Conservation (phyloP, 345 rosid species). For the Raphanus sativus region DNA sequence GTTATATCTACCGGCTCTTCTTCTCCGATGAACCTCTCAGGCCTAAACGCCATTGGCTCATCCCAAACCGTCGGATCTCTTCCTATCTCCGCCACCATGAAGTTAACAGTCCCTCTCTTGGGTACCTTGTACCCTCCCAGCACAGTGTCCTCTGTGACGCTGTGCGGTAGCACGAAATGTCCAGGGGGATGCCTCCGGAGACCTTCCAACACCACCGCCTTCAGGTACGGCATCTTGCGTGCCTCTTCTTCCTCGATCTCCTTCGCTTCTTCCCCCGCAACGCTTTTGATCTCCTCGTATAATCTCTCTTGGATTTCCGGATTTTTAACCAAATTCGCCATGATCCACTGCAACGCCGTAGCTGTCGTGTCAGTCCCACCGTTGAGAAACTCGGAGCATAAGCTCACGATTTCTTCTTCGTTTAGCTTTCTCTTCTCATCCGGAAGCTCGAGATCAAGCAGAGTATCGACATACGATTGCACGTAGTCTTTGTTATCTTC, state of each 20-base stretch:
- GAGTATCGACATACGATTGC: constrained; percentile 39
- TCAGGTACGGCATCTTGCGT: constrained; percentile 37
- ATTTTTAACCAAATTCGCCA: constrained; percentile 43
- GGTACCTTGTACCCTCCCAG: constrained; percentile 1
- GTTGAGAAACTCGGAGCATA: constrained; percentile 38
- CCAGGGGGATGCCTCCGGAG: constrained; percentile 42
- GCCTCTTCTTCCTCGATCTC: constrained; percentile 38
- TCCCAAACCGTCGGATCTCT: background rate
- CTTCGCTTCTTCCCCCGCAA: background rate
- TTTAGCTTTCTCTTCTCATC: constrained; percentile 33
- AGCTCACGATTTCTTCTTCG: constrained; percentile 25
- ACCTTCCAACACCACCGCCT: constrained; percentile 38
- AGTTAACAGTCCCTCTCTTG: constrained; percentile 20
- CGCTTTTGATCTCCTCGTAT: constrained; percentile 26
- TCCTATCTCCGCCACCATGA: constrained; percentile 37
- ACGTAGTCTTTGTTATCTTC: background rate
- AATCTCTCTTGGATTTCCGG: constrained; percentile 36
- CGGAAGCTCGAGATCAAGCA: constrained; percentile 38
- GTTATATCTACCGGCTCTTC: constrained; percentile 34
- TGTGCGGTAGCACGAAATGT: constrained; percentile 34
- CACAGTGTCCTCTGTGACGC: constrained; percentile 33
- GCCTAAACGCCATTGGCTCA: constrained; percentile 31
- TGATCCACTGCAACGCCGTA: constrained; percentile 45
- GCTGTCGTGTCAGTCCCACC: constrained; percentile 42
- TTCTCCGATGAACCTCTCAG: constrained; percentile 35